Percentiles rank a stretch among this genome's conserved stretches.
phyloP scores from a whole-genome alignment of 78 protist genomes.

The Anaeramoeba flamelloides region DNA sequence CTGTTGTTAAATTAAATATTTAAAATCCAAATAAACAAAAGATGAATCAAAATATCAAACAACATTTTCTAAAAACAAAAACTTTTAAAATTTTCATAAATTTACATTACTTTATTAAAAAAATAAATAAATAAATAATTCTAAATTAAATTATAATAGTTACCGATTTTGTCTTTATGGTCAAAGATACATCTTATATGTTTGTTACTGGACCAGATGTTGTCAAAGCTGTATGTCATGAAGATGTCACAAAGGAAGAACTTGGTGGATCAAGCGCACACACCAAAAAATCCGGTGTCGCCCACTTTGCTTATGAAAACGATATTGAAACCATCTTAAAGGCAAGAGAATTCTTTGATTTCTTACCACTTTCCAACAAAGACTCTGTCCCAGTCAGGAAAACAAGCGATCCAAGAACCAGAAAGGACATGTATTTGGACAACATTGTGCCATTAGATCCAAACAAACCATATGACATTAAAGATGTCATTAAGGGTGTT shows the following conservation, averaged over 20 bases:
- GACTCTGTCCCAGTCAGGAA: conserved; percentile 34
- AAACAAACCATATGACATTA: conserved; percentile 78
- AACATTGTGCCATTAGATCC: conserved; percentile 59
- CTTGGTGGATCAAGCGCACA: conserved; percentile 85
- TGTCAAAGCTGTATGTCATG: conserved; percentile 31
- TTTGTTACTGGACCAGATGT: conserved; percentile 96
- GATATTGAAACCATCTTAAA: conserved; percentile 63
- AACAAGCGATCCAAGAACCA: conserved; percentile 35
- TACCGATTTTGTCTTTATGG: conserved; percentile 89
- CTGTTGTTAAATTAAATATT: too few relatives aligned
- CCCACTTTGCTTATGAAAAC: conserved; percentile 59
- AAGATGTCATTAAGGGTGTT: conserved; percentile 52
- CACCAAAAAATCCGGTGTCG: conserved; percentile 30
- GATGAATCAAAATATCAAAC: too few relatives aligned
- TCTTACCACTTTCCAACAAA: conserved; percentile 61
- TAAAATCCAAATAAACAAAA: too few relatives aligned
- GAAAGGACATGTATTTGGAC: conserved; percentile 13
- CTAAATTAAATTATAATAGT: too few relatives aligned
- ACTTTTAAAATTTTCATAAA: too few relatives aligned
- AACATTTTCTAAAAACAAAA: too few relatives aligned
- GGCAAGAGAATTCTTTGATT: conserved; percentile 48
- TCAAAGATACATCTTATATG: conserved; percentile 63
- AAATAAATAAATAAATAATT: too few relatives aligned
- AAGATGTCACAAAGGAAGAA: conserved; percentile 63
- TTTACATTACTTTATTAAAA: too few relatives aligned